Percentiles rank a stretch among this genome's conserved stretches.
These are phyloP conservation scores for Emmonsia crescens DNA, from an alignment of 2,329 filamentous ascomycete species.

Conservation along the genomic window DNA sequence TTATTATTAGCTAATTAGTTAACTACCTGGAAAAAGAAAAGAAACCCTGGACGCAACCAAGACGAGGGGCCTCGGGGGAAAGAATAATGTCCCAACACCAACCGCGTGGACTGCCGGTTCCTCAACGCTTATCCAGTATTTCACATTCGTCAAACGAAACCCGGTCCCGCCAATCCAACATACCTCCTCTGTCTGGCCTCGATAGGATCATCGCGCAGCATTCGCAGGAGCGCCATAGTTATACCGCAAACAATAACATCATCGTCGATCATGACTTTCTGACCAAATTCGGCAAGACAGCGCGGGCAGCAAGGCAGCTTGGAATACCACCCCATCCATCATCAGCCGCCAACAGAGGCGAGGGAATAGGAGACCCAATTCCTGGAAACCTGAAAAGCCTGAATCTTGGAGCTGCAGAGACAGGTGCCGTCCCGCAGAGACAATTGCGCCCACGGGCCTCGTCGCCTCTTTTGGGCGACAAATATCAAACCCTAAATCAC, in stretches of 20 bases:
- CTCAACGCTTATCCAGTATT: conserved; percentile 4
- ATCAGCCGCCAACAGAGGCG: not conserved
- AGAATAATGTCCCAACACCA: conserved; percentile 3
- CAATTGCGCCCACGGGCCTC: conserved; percentile 34
- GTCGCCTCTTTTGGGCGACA: conserved; percentile 35
- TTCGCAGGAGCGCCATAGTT: not conserved
- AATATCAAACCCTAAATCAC: conserved; percentile 22
- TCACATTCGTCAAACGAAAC: not conserved
- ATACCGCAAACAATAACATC: not conserved
- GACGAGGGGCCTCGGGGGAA: not conserved
- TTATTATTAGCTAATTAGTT: not conserved
- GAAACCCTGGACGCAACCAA: not conserved
- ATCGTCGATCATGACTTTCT: not conserved
- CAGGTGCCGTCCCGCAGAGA: not conserved
- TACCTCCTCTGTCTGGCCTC: not conserved
- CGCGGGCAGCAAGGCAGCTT: not conserved
- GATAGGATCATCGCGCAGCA: not conserved
- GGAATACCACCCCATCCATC: not conserved
- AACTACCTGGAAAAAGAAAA: not conserved
- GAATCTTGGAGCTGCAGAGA: not conserved
- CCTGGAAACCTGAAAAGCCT: not conserved
- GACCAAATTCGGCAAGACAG: not conserved
- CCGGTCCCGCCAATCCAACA: not conserved
- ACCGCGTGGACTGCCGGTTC: not conserved
- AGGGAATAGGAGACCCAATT: not conserved